phyloP scores from a whole-genome alignment of 78 protist species.

The Paratrimastix pyriformis region DNA sequence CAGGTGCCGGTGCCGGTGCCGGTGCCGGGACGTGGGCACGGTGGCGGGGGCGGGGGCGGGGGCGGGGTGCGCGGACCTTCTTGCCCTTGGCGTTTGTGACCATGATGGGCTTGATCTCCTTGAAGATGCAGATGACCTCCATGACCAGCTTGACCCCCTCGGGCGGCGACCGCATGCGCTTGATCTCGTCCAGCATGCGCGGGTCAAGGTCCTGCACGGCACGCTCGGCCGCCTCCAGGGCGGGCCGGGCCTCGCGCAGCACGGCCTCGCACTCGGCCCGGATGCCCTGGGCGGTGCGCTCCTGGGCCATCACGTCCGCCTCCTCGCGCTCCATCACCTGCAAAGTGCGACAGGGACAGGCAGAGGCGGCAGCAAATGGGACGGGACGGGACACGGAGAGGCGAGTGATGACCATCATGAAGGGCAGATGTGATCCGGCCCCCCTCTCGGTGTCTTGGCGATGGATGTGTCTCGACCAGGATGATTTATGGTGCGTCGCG shows the following conservation, averaged over 20 bases:
- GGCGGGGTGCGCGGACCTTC: too few species aligned
- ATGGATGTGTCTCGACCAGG: too few species aligned
- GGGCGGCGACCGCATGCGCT: slow-evolving; percentile 66
- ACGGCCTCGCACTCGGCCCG: slow-evolving; percentile 45
- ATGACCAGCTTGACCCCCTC: slow-evolving; percentile 43
- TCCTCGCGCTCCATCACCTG: slow-evolving; percentile 19
- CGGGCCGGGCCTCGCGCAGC: slow-evolving; percentile 63
- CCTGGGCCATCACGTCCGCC: slow-evolving; percentile 24
- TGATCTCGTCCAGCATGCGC: slow-evolving; percentile 44
- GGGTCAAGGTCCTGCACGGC: slow-evolving; percentile 49
- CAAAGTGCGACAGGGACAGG: too few species aligned
- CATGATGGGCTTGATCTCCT: slow-evolving; percentile 20
- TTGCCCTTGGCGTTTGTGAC: slow-evolving; percentile 15
- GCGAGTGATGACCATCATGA: background rate
- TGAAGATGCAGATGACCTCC: slow-evolving; percentile 65
- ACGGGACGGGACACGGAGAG: too few species aligned
- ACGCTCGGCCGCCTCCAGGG: slow-evolving; percentile 41
- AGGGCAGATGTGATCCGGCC: too few species aligned
- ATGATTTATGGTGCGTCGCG: too few species aligned
- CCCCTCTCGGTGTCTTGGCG: too few species aligned
- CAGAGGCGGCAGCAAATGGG: too few species aligned
- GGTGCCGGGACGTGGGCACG: too few species aligned
- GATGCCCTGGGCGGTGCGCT: slow-evolving; percentile 34
- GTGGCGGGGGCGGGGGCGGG: too few species aligned
- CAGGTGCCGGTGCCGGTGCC: too few species aligned